These are phyloP conservation scores for Leonotis leonurus DNA, from an alignment of 257 asterid species.

Conservation along the genomic window DNA sequence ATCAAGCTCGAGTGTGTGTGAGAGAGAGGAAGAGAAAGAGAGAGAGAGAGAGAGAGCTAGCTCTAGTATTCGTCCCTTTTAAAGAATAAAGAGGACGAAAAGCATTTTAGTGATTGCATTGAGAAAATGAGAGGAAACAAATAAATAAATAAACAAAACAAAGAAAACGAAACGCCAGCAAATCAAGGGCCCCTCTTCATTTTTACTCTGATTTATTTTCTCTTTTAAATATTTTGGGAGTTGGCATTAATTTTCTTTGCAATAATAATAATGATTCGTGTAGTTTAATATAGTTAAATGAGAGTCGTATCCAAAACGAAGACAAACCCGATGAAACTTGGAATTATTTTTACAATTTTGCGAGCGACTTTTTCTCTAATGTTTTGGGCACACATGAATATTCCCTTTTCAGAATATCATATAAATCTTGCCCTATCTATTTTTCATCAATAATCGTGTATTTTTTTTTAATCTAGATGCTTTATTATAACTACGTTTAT, in stretches of 20 bases:
- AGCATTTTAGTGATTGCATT: constrained; percentile 13
- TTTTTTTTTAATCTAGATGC: too few species aligned
- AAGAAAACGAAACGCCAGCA: constrained; percentile 31
- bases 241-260: constrained; percentile 19
- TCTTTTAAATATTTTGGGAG: constrained; percentile 22
- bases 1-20: neutral
- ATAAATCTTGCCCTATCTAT: neutral
- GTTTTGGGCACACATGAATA: constrained; percentile 8
- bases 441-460: neutral
- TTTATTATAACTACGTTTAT: too few species aligned
- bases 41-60: neutral
- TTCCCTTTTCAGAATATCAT: constrained; percentile 2
- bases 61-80: constrained; percentile 15
- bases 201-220: constrained; percentile 13
- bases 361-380: constrained; percentile 4
- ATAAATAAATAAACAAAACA: neutral
- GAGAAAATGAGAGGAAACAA: constrained; percentile 5
- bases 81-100: constrained; percentile 15
- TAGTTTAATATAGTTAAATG: neutral
- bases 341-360: neutral
- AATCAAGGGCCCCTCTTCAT: constrained; percentile 25
- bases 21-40: neutral
- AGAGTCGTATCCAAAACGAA: constrained; percentile 21
- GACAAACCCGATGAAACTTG: constrained; percentile 25
- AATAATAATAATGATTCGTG: constrained; percentile 12